A percentile compares a stretch with the other conserved stretches of the same genome.
Evolutionary conservation across 2,329 filamentous ascomycete genomes (phyloP).

Genomic region (Talaromyces sp.): DNA sequence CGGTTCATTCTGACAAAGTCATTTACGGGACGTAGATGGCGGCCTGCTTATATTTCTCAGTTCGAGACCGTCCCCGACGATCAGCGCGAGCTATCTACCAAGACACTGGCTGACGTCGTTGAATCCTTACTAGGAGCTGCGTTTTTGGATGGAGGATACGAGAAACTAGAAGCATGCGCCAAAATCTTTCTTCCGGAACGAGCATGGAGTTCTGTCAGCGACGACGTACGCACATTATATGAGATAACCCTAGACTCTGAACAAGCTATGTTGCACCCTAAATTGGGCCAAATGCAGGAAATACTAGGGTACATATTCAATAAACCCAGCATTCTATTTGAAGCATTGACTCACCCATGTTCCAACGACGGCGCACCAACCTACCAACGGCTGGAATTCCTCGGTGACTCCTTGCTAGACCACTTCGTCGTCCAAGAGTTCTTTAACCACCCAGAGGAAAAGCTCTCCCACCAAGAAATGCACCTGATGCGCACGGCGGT

Average conservation of each 20-base stretch:
- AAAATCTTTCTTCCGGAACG: slow-evolving; percentile 61
- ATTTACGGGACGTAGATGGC: slow-evolving; percentile 72
- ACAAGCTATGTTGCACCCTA: slow-evolving; percentile 41
- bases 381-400: slow-evolving; percentile 77
- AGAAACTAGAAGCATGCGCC: slow-evolving; percentile 62
- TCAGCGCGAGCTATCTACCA: slow-evolving; percentile 59
- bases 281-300: slow-evolving; percentile 51
- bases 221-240: slow-evolving; percentile 46
- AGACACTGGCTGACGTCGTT: slow-evolving; percentile 80
- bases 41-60: slow-evolving; percentile 57
- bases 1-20: slow-evolving; percentile 65
- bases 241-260: slow-evolving; percentile 36
- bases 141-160: slow-evolving; percentile 64
- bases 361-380: slow-evolving; percentile 51
- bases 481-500: slow-evolving; percentile 71
- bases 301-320: slow-evolving; percentile 69
- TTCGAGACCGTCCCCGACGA: slow-evolving; percentile 22
- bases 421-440: slow-evolving; percentile 65
- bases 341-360: slow-evolving; percentile 78
- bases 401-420: slow-evolving; percentile 84
- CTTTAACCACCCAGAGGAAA: slow-evolving; percentile 40
- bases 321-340: slow-evolving; percentile 64
- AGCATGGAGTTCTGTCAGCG: slow-evolving; percentile 50
- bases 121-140: slow-evolving; percentile 79
- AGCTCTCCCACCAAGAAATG: slow-evolving; percentile 59